A percentile compares a stretch with the other conserved stretches of the same genome.
phyloP scores from a whole-genome alignment of 768 basidiomycete genomes.

The Suillus occidentalis region DNA sequence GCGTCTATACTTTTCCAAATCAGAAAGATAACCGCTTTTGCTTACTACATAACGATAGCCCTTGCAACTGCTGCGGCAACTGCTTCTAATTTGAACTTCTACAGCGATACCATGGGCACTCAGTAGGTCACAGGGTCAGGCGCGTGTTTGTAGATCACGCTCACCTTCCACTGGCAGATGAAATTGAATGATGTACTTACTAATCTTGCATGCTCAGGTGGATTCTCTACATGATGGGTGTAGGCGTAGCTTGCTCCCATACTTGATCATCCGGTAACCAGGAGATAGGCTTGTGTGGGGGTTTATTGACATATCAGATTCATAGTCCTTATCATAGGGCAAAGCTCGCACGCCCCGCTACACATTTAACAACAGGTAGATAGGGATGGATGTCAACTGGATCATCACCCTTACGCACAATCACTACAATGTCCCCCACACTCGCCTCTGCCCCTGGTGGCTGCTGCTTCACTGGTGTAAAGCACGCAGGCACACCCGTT shows the following conservation, averaged over 20 bases:
- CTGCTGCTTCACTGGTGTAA: conserved; percentile 46
- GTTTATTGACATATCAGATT: neutral
- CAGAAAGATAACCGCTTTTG: no score
- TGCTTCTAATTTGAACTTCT: no score
- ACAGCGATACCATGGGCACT: no score
- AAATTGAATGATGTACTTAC: no score
- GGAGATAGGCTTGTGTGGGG: no score
- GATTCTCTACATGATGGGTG: neutral
- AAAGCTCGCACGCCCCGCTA: neutral
- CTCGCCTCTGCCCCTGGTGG: conserved; percentile 44
- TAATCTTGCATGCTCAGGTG: no score
- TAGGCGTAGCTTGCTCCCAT: neutral
- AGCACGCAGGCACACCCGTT: conserved; percentile 45
- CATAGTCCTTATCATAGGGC: neutral
- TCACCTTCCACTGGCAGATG: no score
- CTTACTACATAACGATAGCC: no score
- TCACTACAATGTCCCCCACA: conserved; percentile 5
- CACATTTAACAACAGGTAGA: neutral
- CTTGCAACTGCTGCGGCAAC: no score
- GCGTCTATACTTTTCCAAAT: no score
- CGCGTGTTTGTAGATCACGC: no score
- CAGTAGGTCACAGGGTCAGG: no score
- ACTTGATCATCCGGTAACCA: neutral
- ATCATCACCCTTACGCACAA: neutral
- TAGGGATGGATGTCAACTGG: neutral